phyloP scores from a whole-genome alignment of 257 asterid species.

The Mitragyna speciosa region DNA sequence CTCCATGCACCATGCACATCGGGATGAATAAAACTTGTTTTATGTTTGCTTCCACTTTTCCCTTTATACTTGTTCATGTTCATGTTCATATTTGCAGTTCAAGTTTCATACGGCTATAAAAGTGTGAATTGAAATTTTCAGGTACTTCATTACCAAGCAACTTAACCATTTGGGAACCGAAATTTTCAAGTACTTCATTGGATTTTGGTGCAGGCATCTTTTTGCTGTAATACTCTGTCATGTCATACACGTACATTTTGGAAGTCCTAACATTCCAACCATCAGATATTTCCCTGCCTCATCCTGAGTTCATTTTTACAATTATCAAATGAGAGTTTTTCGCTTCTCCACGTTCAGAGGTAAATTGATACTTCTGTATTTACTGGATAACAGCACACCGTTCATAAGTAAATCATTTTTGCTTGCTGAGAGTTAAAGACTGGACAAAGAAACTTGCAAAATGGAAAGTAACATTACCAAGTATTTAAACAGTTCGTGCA shows the following conservation, averaged over 20 bases:
- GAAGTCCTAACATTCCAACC: background rate
- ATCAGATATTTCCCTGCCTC: background rate
- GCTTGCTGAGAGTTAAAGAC: too few relatives aligned
- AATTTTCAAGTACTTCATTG: background rate
- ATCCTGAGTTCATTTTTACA: too few relatives aligned
- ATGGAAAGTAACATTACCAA: too few relatives aligned
- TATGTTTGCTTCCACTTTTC: background rate
- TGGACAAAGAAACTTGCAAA: background rate
- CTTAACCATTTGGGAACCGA: too few relatives aligned
- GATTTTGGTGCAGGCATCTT: background rate
- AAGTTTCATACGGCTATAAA: background rate
- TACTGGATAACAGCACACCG: too few relatives aligned
- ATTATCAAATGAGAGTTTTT: too few relatives aligned
- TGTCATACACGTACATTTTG: background rate
- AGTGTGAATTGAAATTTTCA: background rate
- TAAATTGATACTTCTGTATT: too few relatives aligned
- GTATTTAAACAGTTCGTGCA: too few relatives aligned
- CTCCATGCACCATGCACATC: conserved; percentile 20
- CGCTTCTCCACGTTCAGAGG: too few relatives aligned
- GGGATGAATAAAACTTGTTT: conserved; percentile 13
- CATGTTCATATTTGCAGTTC: background rate
- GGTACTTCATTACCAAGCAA: background rate
- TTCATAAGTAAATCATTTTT: too few relatives aligned
- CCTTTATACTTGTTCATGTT: background rate
- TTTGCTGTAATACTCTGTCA: background rate